phyloP scores from a whole-genome alignment of 1,284 basidiomycete species.

The Paramarasmius palmivorus region DNA sequence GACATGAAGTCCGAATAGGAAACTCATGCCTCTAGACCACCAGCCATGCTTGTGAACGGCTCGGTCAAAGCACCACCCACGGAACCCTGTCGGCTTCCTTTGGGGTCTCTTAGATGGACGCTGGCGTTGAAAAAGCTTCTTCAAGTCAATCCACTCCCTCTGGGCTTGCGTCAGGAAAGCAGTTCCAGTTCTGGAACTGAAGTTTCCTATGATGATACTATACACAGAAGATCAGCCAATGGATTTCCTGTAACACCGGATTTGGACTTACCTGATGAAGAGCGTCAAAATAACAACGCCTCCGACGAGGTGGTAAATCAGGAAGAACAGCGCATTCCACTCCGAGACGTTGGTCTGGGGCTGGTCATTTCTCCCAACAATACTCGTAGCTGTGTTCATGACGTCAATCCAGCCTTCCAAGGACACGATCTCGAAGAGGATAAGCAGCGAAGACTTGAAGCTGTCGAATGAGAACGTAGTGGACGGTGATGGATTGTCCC shows the following conservation, averaged over 20 bases:
- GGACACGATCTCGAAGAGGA: slow-evolving; percentile 96
- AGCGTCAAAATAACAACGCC: slow-evolving; percentile 89
- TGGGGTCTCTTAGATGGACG: slow-evolving; percentile 83
- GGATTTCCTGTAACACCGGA: background rate
- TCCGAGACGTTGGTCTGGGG: slow-evolving; percentile 74
- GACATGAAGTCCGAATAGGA: slow-evolving; percentile 85
- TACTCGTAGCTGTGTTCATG: slow-evolving; percentile 81
- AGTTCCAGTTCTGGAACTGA: slow-evolving; percentile 82
- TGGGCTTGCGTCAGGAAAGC: slow-evolving; percentile 89
- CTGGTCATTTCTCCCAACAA: slow-evolving; percentile 71
- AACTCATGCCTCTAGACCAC: slow-evolving; percentile 87
- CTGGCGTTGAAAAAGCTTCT: slow-evolving; percentile 88
- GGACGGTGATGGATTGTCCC: slow-evolving; percentile 85
- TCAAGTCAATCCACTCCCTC: slow-evolving; percentile 92
- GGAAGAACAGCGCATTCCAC: slow-evolving; percentile 88
- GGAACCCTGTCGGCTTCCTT: slow-evolving; percentile 55
- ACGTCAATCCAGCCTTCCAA: slow-evolving; percentile 97
- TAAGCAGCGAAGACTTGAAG: slow-evolving; percentile 85
- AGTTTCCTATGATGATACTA: slow-evolving; percentile 96
- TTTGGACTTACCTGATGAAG: slow-evolving; percentile 72
- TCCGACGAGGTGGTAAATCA: slow-evolving; percentile 93
- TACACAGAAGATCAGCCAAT: slow-evolving; percentile 19
- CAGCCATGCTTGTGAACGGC: slow-evolving; percentile 92
- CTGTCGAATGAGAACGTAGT: slow-evolving; percentile 92
- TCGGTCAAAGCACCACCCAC: slow-evolving; percentile 91